Evolutionary conservation across 2,329 filamentous ascomycete species (phyloP).

Genomic region (Fonsecaea erecta): DNA sequence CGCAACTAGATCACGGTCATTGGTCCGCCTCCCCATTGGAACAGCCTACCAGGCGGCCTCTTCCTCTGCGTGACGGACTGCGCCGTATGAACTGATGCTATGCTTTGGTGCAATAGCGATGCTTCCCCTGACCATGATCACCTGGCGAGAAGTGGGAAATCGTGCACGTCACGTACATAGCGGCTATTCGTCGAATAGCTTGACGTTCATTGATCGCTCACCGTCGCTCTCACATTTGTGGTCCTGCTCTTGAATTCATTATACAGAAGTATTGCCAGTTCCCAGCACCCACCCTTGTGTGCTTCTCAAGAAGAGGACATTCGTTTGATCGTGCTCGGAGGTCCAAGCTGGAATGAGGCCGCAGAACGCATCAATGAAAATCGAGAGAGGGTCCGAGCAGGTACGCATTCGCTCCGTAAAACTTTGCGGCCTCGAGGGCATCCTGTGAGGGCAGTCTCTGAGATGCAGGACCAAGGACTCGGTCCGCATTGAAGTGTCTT

Average conservation of each 20-base stretch:
- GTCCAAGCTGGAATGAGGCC: background rate
- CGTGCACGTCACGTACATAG: background rate
- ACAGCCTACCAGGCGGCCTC: background rate
- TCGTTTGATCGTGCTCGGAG: background rate
- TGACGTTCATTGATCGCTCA: background rate
- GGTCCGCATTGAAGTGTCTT: background rate
- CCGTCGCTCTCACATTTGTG: background rate
- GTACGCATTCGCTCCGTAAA: background rate
- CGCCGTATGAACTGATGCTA: background rate
- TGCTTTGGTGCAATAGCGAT: too few relatives aligned
- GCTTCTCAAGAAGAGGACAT: background rate
- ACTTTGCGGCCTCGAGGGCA: background rate
- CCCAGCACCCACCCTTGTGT: background rate
- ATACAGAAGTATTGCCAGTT: background rate
- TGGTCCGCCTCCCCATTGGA: background rate
- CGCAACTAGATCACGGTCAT: background rate
- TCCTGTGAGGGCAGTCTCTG: background rate
- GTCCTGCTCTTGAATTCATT: background rate
- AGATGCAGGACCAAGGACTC: background rate
- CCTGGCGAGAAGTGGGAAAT: too few relatives aligned
- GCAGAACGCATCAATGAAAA: background rate
- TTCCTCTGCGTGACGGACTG: background rate
- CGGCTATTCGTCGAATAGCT: background rate
- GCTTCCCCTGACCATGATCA: too few relatives aligned
- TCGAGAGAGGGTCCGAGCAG: background rate